Base-by-base conservation (phyloP, 2,329 filamentous ascomycete genomes). In the Monosporascus sp. region DNA sequence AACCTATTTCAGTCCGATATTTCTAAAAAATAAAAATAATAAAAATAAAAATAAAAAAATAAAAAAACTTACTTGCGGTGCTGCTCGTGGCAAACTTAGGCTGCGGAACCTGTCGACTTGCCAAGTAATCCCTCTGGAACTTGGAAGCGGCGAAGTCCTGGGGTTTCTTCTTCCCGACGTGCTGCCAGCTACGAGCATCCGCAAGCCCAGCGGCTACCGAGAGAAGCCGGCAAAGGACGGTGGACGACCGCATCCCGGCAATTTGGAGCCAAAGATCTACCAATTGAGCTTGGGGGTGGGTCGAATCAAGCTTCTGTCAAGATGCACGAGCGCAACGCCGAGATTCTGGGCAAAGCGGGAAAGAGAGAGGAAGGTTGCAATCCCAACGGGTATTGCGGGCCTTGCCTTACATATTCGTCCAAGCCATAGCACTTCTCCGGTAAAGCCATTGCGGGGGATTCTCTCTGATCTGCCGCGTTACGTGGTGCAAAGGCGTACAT, bases 111-210 rank as follows among this genome's bases (percentile, higher is more conserved):
- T 62, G 52, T 48, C 64, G 60, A 26, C 60, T 64, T 6, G 60
- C 59, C 3, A 67, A 54, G 54, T 61, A 67, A 26, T 62, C 54
- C 19, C 59, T 54, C 20, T 63, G 31, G 45, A 48, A 55, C 48
- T 52, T 53, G 26, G 43, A 49, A 14, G 43, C n/a, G 0, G 51
- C 45, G 0, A 55, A 46, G 37, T 52, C 53, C 27, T 53, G 58
- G 26, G 57, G 53, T 7, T 63, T 58, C 46, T 62, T 64, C 61
- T 62, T 68, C 48, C 66, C 66, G 9, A 65, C 66, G 26, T 69
- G 66, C 58, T 67, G 65, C 49, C 56, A 65, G 59, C 65, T 66
- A 48, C 61, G 61, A 2, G 62, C 44, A 31, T 61, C 58, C 51
- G 52, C 49, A 14, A 54, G 45, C 44, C 56, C 57, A 27, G 59